Evolutionary conservation across 176 grass and related monocot species (phyloP).

Genomic region (Saccharum spontaneum): DNA sequence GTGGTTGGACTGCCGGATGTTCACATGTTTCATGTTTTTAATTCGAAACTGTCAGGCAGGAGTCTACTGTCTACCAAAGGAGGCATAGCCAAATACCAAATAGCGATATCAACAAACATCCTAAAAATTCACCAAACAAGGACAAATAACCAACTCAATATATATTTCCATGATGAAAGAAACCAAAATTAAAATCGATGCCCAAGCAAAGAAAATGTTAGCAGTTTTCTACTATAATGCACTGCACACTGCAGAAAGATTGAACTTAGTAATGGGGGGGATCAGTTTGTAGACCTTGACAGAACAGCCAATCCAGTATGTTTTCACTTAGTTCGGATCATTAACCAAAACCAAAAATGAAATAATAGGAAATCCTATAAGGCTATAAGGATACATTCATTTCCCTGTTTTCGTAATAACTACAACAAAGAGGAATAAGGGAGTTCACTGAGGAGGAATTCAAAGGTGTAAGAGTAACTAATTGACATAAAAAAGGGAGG

Average conservation of each 20-base stretch:
- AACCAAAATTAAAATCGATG: not conserved
- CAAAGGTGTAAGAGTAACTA: not conserved
- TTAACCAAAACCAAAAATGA: not conserved
- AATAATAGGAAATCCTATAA: not conserved
- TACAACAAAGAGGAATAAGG: not conserved
- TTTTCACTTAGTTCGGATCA: not conserved
- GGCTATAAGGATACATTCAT: not conserved
- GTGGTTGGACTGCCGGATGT: too few relatives aligned
- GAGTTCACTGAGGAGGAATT: not conserved
- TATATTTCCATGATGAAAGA: not conserved
- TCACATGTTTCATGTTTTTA: not conserved
- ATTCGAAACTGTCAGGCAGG: not conserved
- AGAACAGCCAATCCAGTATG: not conserved
- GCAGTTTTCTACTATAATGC: not conserved
- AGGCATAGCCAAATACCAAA: not conserved
- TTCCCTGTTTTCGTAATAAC: not conserved
- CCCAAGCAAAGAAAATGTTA: not conserved
- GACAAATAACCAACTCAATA: not conserved
- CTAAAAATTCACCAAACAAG: not conserved
- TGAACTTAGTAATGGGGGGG: not conserved
- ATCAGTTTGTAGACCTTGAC: not conserved
- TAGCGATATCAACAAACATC: not conserved
- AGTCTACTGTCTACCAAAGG: not conserved
- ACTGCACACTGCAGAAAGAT: not conserved
- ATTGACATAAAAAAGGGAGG: not conserved